A percentile compares a stretch with the other conserved stretches of the same genome.
These are phyloP conservation scores for Trametes sanguinea DNA, from an alignment of 768 basidiomycete genomes.

Conservation along the genomic window DNA sequence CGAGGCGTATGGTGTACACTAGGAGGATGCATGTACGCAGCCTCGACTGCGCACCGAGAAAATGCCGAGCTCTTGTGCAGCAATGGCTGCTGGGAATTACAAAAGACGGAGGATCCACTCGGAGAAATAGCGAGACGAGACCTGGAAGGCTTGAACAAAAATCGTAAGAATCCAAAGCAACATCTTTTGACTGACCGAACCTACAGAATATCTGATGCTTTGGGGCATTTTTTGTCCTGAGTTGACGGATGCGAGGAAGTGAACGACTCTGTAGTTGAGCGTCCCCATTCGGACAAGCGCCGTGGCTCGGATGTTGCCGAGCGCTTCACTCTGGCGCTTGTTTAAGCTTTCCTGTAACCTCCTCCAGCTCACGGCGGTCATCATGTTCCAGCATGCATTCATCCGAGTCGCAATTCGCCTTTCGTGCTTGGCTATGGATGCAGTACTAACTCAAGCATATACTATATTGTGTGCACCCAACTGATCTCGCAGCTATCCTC, in stretches of 20 bases:
- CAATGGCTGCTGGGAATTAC: neutral
- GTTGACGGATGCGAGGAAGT: too few relatives aligned
- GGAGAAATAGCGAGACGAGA: conserved; percentile 8
- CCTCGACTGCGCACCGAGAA: conserved; percentile 17
- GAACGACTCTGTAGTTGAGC: neutral
- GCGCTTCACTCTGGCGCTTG: neutral
- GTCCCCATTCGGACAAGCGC: conserved; percentile 7
- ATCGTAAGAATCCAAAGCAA: too few relatives aligned
- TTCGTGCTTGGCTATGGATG: too few relatives aligned
- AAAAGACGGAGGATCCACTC: conserved; percentile 2
- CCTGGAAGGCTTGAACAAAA: too few relatives aligned
- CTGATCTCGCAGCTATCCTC: too few relatives aligned
- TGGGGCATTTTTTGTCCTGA: neutral
- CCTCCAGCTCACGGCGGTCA: neutral
- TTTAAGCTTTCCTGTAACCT: neutral
- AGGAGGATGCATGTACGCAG: conserved; percentile 1
- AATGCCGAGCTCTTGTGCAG: conserved; percentile 13
- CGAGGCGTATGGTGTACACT: conserved; percentile 3
- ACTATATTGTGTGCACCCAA: too few relatives aligned
- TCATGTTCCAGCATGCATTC: neutral
- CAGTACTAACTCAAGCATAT: too few relatives aligned
- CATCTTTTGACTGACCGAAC: too few relatives aligned
- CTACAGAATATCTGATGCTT: neutral
- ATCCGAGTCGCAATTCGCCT: too few relatives aligned
- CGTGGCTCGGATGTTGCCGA: conserved; percentile 2